Base-by-base conservation (phyloP, 805 yeast species). In the Hemisphaericaspora nanyangensis region DNA sequence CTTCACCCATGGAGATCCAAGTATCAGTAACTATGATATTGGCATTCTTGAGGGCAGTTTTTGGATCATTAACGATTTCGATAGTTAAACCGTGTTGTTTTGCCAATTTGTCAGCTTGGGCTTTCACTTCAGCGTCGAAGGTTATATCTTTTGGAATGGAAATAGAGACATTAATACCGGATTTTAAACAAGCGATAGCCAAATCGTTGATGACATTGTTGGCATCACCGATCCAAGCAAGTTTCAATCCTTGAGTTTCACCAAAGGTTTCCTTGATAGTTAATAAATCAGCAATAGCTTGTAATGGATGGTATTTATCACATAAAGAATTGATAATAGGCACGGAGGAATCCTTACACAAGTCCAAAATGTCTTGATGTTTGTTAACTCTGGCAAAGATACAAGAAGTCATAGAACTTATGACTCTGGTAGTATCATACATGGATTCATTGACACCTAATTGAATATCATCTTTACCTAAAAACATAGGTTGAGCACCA, bases 1-100 rank as follows among this genome's bases (percentile, higher is more conserved):
- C 99, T 69, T 93, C 90, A 41, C 99, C 99, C 99, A 93, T 93
- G 1, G 98, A 91, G 17, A 93, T 79, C 80, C 95, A 93, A 3
- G 99, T 93, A 55, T 93, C 99, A 12, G 99, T 93, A 32, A 91
- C 98, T 26, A 93, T 61, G 29, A 93, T 72, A 55, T 91, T 78
- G 4, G 98, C 88, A 48, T 73, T 71, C 38, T 72, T 70, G 36
- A 88, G 77, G 1, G 97, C 96, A 18, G 54, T 69, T n/a, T 65
- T 53, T 3, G 98, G 93, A 52, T 86, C 87, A 48, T 86, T 80
- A 3, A 82, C 74, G 7, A 80, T 55, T 48, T 74, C 79, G 40
- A 87, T 71, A 0, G 63, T 52, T 17, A 62, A 46, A 6, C 43
- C 34, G 8, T 81, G 70, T 42, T 68, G 75, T 2, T 54, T 49